Evolutionary conservation across 75 land plant species (phyloP), one percentile per base, ranked within the genome.

Genomic region (Picea glauca): DNA sequence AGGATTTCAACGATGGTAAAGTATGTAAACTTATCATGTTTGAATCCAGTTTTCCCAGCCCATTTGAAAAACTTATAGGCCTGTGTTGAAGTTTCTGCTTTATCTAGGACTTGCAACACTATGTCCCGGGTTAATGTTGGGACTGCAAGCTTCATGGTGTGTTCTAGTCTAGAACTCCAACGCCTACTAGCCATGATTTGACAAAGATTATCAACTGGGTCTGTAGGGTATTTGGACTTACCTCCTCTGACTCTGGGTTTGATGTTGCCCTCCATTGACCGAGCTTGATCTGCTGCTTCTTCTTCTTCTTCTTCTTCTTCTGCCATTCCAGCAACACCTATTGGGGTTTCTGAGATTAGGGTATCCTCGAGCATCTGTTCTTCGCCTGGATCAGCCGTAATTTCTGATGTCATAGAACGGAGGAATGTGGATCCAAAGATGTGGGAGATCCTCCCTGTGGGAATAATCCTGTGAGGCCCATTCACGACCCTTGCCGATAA

Each of bases 21-120:
- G 73, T 85, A 82, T 61, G 86, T 87, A n/a, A 40, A 77, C 0
- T 74, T 57, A 66, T 89, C 84, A 59, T 91, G 98, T 31, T 66
- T 76, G 78, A 85, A 82, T 3, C 90, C 88, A 21, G 89, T 77
- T 80, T 87, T 80, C 76, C 86, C 96, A 4, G 91, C 93, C 98
- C 96, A 95, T 7, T 87, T 79, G 82, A 95, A 95, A 84, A 96
- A 93, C 58, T 75, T 77, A 58, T 91, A 82, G 5, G 95, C 93
- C 18, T 81, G 91, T 11, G 83, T 87, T 13, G 89, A 58, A 31
- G 81, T 76, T 65, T 63, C 62, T 21, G 85, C 73, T 58, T 73
- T 46, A 58, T 83, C 82, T 35, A 93, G 74, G 21, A 90, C 93
- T 31, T 81, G 82, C 56, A 68, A 79, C 13, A 93, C 95, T 3